Evolutionary conservation across 768 basidiomycete genomes (phyloP).

Genomic region (Coprinellus aureogranulatus): DNA sequence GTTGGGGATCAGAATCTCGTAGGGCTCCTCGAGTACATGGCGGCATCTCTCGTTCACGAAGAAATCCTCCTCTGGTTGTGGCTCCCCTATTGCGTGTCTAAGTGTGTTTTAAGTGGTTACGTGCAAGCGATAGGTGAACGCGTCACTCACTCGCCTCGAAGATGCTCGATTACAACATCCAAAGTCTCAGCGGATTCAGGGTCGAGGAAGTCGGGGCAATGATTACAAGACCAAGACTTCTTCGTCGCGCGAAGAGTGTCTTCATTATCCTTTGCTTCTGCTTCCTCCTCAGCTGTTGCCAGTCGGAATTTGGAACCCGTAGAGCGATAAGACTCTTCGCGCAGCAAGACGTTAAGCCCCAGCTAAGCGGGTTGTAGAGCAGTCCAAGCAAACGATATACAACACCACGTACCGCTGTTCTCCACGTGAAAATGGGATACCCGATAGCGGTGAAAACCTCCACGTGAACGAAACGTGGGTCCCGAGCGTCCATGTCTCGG

Average conservation of each 20-base stretch:
- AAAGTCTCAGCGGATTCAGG: background rate
- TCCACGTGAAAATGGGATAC: background rate
- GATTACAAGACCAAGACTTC: background rate
- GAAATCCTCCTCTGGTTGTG: background rate
- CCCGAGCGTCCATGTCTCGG: background rate
- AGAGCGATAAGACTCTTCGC: background rate
- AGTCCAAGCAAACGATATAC: background rate
- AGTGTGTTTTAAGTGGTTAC: background rate
- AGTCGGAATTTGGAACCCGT: background rate
- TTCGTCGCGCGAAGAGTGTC: background rate
- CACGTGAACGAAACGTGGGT: background rate
- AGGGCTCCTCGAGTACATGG: background rate
- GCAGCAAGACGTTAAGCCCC: background rate
- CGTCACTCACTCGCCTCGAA: background rate
- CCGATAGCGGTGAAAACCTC: background rate
- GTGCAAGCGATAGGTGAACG: background rate
- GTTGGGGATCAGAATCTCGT: no score
- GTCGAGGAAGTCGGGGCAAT: background rate
- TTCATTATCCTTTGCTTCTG: background rate
- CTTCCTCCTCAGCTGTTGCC: background rate
- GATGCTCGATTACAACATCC: background rate
- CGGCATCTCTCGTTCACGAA: background rate
- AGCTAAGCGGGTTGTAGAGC: no score
- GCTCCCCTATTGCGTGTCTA: background rate
- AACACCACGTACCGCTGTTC: background rate